Conservation (phyloP, 805 yeast species). For the Brettanomyces sp. region DNA sequence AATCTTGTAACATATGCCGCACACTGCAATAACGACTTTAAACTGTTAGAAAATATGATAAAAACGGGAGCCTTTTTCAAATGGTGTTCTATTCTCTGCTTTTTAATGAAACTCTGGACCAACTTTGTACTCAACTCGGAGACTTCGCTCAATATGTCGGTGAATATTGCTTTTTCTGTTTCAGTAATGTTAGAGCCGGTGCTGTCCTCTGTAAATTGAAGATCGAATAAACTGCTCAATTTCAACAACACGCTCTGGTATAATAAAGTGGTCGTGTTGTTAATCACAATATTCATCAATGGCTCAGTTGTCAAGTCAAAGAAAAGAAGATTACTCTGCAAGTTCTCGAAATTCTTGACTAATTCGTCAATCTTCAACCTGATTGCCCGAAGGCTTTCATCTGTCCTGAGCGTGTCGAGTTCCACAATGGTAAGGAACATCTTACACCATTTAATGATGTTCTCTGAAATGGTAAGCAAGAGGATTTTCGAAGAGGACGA, state of each 20-base stretch:
- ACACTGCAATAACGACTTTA: slow-evolving; percentile 21
- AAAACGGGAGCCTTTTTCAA: slow-evolving; percentile 13
- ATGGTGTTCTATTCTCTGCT: slow-evolving; percentile 8
- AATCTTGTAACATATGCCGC: slow-evolving; percentile 15
- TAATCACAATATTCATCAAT: slow-evolving; percentile 15
- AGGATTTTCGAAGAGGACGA: slow-evolving; percentile 18
- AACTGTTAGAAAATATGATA: slow-evolving; percentile 18
- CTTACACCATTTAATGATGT: slow-evolving; percentile 24
- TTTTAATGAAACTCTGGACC: slow-evolving; percentile 11
- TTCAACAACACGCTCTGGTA: slow-evolving; percentile 22
- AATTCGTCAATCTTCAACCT: slow-evolving; percentile 18
- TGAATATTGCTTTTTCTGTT: slow-evolving; percentile 15
- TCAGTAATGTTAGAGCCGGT: slow-evolving; percentile 8
- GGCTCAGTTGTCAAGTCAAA: slow-evolving; percentile 20
- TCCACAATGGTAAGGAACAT: slow-evolving; percentile 22
- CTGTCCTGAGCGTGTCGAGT: slow-evolving; percentile 14
- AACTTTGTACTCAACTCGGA: slow-evolving; percentile 12
- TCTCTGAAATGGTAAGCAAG: slow-evolving; percentile 21
- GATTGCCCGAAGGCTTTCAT: slow-evolving; percentile 12
- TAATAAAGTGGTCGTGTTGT: slow-evolving; percentile 17
- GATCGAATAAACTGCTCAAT: slow-evolving; percentile 14
- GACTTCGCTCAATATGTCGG: slow-evolving; percentile 13
- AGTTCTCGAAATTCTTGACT: slow-evolving; percentile 17
- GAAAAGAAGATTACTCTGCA: slow-evolving; percentile 19
- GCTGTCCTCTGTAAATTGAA: slow-evolving; percentile 8